These are phyloP conservation scores for Amanita subjunquillea DNA, from an alignment of 768 basidiomycete species.

Conservation along the genomic window DNA sequence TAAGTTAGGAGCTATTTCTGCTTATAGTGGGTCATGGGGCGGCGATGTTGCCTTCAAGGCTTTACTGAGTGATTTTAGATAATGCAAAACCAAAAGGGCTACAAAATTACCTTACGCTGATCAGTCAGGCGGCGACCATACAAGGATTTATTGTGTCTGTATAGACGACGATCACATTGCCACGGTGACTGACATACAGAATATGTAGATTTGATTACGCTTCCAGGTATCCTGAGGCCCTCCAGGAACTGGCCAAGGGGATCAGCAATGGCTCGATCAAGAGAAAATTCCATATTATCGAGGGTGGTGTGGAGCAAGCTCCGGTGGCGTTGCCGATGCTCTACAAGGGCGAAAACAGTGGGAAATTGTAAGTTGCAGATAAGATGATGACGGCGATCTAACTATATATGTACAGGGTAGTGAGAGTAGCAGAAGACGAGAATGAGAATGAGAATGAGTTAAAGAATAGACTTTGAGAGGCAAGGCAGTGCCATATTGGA, in stretches of 20 bases:
- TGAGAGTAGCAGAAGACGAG: constrained; percentile 41
- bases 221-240: constrained; percentile 45
- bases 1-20: constrained; percentile 66
- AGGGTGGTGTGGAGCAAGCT: constrained; percentile 63
- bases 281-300: constrained; percentile 69
- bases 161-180: not conserved
- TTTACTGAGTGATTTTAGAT: constrained; percentile 26
- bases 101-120: constrained; percentile 56
- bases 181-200: not conserved
- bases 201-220: constrained; percentile 61
- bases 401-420: constrained; percentile 29
- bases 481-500: no score
- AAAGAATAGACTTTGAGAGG: constrained; percentile 21
- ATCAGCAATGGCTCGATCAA: constrained; percentile 65
- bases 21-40: constrained; percentile 48
- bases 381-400: not conserved
- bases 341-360: constrained; percentile 68
- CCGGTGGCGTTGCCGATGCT: constrained; percentile 61
- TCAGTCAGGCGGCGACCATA: constrained; percentile 68
- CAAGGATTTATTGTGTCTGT: constrained; percentile 77
- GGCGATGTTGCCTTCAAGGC: not conserved
- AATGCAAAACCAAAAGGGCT: constrained; percentile 52
- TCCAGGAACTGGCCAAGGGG: constrained; percentile 43
- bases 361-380: constrained; percentile 47
- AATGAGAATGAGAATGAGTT: constrained; percentile 7